phyloP scores from a whole-genome alignment of 2,329 filamentous ascomycete species.

The Waltergamsia citrina region DNA sequence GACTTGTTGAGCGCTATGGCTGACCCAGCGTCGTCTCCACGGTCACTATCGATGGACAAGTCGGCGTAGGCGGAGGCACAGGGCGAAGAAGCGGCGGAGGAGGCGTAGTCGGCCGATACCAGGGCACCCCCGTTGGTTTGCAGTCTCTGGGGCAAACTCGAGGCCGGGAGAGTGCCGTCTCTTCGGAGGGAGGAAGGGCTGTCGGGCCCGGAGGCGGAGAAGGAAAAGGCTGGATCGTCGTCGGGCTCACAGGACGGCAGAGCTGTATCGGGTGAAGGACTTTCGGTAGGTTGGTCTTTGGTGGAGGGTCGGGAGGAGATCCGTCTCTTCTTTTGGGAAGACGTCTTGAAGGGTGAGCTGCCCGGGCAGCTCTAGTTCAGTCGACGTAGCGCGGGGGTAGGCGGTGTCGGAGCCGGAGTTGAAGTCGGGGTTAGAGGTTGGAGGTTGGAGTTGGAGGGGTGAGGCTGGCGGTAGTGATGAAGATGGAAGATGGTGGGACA shows the following conservation, averaged over 20 bases:
- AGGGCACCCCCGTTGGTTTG: conserved; percentile 27
- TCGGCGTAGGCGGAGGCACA: conserved; percentile 45
- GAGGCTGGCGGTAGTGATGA: too few relatives aligned
- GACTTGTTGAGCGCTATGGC: conserved; percentile 23
- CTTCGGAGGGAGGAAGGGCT: conserved; percentile 28
- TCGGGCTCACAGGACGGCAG: conserved; percentile 44
- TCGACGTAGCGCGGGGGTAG: too few relatives aligned
- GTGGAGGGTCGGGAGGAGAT: conserved; percentile 39
- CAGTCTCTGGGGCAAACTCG: conserved; percentile 41
- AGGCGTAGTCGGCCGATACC: conserved; percentile 37
- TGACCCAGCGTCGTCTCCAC: conserved; percentile 34
- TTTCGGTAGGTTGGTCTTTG: conserved; percentile 29
- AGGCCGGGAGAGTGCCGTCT: conserved; percentile 34
- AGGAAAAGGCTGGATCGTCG: conserved; percentile 40
- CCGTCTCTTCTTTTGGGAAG: conserved; percentile 67
- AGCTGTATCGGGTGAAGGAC: conserved; percentile 33
- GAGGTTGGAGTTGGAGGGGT: conserved; percentile 2
- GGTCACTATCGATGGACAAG: conserved; percentile 46
- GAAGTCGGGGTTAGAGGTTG: conserved; percentile 7
- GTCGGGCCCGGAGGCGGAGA: conserved; percentile 30
- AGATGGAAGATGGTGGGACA: too few relatives aligned
- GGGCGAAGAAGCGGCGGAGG: conserved; percentile 49
- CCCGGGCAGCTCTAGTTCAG: conserved; percentile 52
- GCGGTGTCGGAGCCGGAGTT: conserved; percentile 4
- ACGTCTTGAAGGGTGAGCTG: conserved; percentile 65